These are phyloP conservation scores for Lentinula edodes DNA, from an alignment of 768 basidiomycete genomes.

Conservation along the genomic window DNA sequence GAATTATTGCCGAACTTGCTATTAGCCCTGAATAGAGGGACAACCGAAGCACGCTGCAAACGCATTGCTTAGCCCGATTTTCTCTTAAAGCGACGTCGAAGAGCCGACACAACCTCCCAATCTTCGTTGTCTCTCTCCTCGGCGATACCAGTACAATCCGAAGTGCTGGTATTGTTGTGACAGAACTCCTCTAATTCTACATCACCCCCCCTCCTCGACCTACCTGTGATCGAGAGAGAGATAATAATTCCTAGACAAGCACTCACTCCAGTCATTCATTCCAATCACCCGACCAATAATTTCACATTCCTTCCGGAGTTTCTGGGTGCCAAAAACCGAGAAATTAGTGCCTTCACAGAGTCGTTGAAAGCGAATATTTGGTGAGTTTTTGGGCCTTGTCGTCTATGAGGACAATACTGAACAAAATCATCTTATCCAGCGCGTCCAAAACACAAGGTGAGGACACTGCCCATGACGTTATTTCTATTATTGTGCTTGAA, in stretches of 20 bases:
- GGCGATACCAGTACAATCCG: background rate
- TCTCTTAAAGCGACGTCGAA: conserved; percentile 46
- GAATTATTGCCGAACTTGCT: conserved; percentile 33
- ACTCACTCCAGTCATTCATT: conserved; percentile 23
- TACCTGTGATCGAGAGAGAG: background rate
- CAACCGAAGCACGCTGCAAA: conserved; percentile 51
- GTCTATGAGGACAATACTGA: background rate
- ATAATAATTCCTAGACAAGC: conserved; percentile 8
- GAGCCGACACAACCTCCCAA: conserved; percentile 33
- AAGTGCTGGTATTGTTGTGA: conserved; percentile 4
- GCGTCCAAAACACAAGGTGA: background rate
- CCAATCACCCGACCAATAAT: background rate
- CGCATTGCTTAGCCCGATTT: conserved; percentile 32
- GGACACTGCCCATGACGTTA: background rate
- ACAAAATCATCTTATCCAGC: background rate
- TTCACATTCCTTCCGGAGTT: background rate
- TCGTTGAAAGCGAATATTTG: background rate
- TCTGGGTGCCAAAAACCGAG: background rate
- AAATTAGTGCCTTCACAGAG: background rate
- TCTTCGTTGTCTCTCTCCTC: conserved; percentile 7
- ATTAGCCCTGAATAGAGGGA: conserved; percentile 35
- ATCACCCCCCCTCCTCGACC: conserved; percentile 10
- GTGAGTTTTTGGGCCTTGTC: background rate
- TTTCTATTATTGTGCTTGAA: background rate
- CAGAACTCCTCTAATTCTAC: conserved; percentile 1